phyloP scores from a whole-genome alignment of 805 yeast genomes.

The Jamesozyma jinghongensis region DNA sequence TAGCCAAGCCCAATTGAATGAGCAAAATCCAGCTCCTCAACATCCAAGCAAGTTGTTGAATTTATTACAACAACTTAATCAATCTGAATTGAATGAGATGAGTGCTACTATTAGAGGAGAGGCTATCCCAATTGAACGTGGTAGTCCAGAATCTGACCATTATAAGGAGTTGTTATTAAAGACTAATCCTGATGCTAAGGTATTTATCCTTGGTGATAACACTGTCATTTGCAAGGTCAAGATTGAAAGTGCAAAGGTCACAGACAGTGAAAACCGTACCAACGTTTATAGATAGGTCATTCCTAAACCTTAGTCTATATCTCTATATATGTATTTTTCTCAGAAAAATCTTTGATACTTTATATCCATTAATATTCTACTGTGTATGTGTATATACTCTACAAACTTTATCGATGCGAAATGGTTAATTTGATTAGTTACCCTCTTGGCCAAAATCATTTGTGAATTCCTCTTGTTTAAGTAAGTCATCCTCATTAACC shows the following conservation, averaged over 20 bases:
- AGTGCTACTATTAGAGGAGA: conserved; percentile 75
- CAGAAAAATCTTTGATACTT: conserved; percentile 2
- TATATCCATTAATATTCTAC: no score
- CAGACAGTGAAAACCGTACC: conserved; percentile 62
- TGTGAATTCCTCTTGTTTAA: conserved; percentile 79
- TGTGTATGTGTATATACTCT: no score
- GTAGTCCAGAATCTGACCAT: conserved; percentile 43
- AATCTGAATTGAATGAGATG: conserved; percentile 65
- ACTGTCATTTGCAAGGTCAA: conserved; percentile 58
- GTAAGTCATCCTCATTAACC: conserved; percentile 76
- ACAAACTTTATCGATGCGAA: no score
- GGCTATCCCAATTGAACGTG: conserved; percentile 45
- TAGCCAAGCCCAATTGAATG: conserved; percentile 11
- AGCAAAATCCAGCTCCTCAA: conserved; percentile 5
- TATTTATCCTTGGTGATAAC: conserved; percentile 56
- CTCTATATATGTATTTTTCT: no score
- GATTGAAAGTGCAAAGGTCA: conserved; percentile 62
- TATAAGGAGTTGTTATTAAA: conserved; percentile 54
- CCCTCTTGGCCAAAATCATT: conserved; percentile 97
- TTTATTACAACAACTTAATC: conserved; percentile 67
- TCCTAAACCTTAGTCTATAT: no score
- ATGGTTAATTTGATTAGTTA: conserved; percentile 20
- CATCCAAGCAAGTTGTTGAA: conserved; percentile 41
- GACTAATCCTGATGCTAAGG: conserved; percentile 59
- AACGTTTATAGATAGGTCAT: conserved; percentile 23